Evolutionary conservation across 1,284 basidiomycete genomes (phyloP).

Genomic region (Calocybe gambosa): DNA sequence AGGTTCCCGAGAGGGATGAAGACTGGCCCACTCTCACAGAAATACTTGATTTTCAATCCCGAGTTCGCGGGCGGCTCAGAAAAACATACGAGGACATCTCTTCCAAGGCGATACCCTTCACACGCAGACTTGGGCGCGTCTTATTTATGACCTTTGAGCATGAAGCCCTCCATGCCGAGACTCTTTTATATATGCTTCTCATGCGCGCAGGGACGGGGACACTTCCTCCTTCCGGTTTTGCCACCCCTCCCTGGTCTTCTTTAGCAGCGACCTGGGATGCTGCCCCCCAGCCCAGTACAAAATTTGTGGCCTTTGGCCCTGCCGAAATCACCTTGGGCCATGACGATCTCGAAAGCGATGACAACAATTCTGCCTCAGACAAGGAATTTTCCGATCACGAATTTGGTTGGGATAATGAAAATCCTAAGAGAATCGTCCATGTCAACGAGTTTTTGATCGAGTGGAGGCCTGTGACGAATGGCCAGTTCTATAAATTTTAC

Average conservation of each 20-base stretch:
- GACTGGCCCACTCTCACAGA: constrained; percentile 81
- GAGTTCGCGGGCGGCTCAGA: constrained; percentile 67
- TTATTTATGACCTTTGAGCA: constrained; percentile 90
- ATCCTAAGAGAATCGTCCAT: constrained; percentile 55
- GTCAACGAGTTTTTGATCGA: constrained; percentile 69
- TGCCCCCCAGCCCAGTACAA: constrained; percentile 33
- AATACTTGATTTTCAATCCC: constrained; percentile 76
- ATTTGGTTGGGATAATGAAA: constrained; percentile 97
- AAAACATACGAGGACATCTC: constrained; percentile 71
- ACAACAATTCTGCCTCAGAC: constrained; percentile 33
- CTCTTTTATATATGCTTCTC: constrained; percentile 90
- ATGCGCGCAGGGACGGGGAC: constrained; percentile 76
- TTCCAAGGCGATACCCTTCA: constrained; percentile 50
- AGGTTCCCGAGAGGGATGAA: constrained; percentile 73
- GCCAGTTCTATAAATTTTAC: constrained; percentile 65
- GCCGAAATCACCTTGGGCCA: constrained; percentile 71
- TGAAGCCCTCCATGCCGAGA: constrained; percentile 85
- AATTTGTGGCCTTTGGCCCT: constrained; percentile 55
- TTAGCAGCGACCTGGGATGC: constrained; percentile 65
- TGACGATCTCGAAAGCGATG: constrained; percentile 76
- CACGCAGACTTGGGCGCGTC: constrained; percentile 68
- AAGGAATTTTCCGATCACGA: constrained; percentile 51
- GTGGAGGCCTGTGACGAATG: constrained; percentile 84
- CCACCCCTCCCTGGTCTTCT: constrained; percentile 69
- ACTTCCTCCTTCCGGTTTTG: constrained; percentile 73